A percentile compares a stretch with the other conserved stretches of the same genome.
phyloP scores from a whole-genome alignment of 1,284 basidiomycete species.

The Ganoderma sinense region DNA sequence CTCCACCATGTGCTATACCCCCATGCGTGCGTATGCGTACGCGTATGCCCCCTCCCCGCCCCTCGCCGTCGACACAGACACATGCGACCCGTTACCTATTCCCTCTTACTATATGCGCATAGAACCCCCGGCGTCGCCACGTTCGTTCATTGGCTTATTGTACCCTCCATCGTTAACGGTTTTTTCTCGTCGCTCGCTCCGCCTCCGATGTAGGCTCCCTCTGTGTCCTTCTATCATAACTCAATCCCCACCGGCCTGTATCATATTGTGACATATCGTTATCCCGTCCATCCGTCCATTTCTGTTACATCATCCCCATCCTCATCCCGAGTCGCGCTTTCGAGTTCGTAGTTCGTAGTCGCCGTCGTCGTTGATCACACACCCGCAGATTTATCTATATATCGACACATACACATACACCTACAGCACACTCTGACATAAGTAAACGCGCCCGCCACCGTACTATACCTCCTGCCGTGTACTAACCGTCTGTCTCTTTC shows the following conservation, averaged over 20 bases:
- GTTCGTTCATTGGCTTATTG: background rate
- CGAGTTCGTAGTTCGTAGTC: background rate
- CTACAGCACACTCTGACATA: too few species aligned
- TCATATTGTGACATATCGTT: background rate
- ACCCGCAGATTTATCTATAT: background rate
- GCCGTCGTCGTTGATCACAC: background rate
- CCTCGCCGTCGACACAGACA: background rate
- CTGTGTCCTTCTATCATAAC: slow-evolving; percentile 3
- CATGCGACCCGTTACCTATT: slow-evolving; percentile 1
- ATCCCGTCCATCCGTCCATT: background rate
- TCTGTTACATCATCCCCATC: background rate
- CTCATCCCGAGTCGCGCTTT: background rate
- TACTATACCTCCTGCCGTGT: background rate
- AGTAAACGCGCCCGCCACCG: background rate
- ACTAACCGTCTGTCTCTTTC: background rate
- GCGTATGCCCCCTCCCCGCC: background rate
- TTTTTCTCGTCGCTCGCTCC: background rate
- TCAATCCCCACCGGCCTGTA: background rate
- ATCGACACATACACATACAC: background rate
- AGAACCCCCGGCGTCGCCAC: background rate
- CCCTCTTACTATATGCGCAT: background rate
- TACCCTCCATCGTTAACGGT: background rate
- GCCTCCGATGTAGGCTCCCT: background rate
- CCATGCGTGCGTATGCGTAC: background rate
- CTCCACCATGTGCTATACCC: background rate